A percentile compares a stretch with the other conserved stretches of the same genome.
phyloP scores from a whole-genome alignment of 2,329 filamentous ascomycete genomes.

The Trichoderma endophyticum region DNA sequence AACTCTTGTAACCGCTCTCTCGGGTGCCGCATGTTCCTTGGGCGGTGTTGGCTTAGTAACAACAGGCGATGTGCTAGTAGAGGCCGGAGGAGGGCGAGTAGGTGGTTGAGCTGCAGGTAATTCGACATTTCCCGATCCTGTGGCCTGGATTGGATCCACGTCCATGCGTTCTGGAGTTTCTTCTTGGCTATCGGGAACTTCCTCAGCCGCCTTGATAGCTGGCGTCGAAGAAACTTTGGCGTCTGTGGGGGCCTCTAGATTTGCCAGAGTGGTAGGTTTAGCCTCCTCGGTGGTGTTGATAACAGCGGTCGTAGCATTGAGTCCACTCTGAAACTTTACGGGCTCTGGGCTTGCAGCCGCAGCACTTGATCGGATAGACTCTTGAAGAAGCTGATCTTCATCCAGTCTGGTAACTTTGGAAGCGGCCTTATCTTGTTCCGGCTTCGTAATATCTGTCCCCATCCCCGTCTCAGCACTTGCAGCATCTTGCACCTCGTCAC shows the following conservation, averaged over 20 bases:
- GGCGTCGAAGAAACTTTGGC: not conserved
- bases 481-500: constrained; percentile 23
- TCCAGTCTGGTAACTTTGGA: constrained; percentile 29
- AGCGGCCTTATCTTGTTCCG: not conserved
- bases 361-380: constrained; percentile 36
- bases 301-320: constrained; percentile 6
- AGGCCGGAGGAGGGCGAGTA: constrained; percentile 6
- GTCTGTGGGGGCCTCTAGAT: not conserved
- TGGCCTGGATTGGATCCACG: constrained; percentile 30
- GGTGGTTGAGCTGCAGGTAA: not conserved
- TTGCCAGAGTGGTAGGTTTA: not conserved
- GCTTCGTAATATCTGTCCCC: constrained; percentile 24
- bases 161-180: constrained; percentile 35
- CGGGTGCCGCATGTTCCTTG: constrained; percentile 27
- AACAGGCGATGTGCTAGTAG: constrained; percentile 16
- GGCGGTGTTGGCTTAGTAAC: not conserved
- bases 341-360: constrained; percentile 22
- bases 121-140: constrained; percentile 20
- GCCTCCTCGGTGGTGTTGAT: constrained; percentile 10
- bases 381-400: constrained; percentile 45
- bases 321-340: constrained; percentile 2
- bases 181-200: constrained; percentile 38
- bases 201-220: constrained; percentile 29
- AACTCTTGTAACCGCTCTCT: constrained; percentile 65
- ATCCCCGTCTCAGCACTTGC: not conserved